These are phyloP conservation scores for Sporothrix humicola DNA, from an alignment of 2,329 filamentous ascomycete species.

Conservation along the genomic window DNA sequence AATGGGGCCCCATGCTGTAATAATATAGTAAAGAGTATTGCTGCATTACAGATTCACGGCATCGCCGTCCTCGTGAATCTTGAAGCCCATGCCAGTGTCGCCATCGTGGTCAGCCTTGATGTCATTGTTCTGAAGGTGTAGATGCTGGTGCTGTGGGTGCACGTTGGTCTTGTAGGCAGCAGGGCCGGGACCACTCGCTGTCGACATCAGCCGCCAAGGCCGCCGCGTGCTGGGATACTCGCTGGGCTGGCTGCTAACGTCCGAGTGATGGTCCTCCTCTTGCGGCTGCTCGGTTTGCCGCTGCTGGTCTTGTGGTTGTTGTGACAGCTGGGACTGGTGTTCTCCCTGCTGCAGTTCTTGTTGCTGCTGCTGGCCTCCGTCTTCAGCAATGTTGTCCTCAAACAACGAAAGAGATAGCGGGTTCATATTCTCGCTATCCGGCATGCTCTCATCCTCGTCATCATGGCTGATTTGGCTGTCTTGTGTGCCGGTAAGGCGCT, in stretches of 20 bases:
- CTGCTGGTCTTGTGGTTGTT: not conserved
- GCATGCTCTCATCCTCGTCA: slow-evolving; percentile 43
- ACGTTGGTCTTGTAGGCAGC: not conserved
- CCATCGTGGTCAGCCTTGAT: slow-evolving; percentile 26
- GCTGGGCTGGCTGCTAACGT: slow-evolving; percentile 58
- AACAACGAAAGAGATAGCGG: slow-evolving; percentile 43
- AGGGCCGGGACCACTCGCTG: not conserved
- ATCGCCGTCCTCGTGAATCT: slow-evolving; percentile 38
- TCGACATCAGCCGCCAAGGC: slow-evolving; percentile 44
- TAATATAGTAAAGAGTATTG: not conserved
- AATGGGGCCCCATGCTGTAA: not conserved
- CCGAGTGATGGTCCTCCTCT: slow-evolving; percentile 40
- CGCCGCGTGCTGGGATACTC: slow-evolving; percentile 62
- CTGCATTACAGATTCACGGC: slow-evolving; percentile 1
- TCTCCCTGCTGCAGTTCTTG: not conserved
- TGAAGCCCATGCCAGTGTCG: slow-evolving; percentile 34
- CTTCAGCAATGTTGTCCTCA: slow-evolving; percentile 33
- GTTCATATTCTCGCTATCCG: slow-evolving; percentile 59
- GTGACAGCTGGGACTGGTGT: not conserved
- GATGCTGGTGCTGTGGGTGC: not conserved
- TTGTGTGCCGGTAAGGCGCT: not conserved
- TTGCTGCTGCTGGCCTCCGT: slow-evolving; percentile 19
- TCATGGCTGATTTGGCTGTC: not conserved
- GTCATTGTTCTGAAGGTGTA: slow-evolving; percentile 34
- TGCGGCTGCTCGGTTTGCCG: slow-evolving; percentile 10